phyloP scores from a whole-genome alignment of 805 yeast genomes.

The Ogataea nonfermentans region DNA sequence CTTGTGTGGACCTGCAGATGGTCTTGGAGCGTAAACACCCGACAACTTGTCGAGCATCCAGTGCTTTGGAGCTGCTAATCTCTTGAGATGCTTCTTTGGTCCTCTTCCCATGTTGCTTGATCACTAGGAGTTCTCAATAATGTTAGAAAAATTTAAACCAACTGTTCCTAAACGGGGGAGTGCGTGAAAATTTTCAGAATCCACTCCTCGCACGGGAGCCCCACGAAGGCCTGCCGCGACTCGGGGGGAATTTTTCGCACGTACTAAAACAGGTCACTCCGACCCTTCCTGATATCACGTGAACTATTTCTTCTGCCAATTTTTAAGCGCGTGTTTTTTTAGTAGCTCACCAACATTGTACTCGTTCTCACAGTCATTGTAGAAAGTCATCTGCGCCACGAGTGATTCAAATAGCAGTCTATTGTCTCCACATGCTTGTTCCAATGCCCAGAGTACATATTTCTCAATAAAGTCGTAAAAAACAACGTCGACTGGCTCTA shows the following conservation, averaged over 20 bases:
- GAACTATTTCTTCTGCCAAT: constrained; percentile 28
- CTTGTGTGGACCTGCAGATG: constrained; percentile 99
- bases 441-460: constrained; percentile 26
- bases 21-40: constrained; percentile 99
- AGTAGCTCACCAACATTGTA: constrained; percentile 44
- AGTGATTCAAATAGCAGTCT: constrained; percentile 15
- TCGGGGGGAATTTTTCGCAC: constrained; percentile 5
- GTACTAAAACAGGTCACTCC: constrained; percentile 5
- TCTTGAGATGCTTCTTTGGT: constrained; percentile 98
- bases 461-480: constrained; percentile 72
- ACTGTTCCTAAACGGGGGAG: constrained; percentile 11
- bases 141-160: constrained; percentile 11
- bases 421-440: constrained; percentile 21
- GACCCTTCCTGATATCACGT: constrained; percentile 5
- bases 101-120: constrained; percentile 68
- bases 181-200: constrained; percentile 15
- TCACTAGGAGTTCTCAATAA: constrained; percentile 15
- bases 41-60: constrained; percentile 99
- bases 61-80: constrained; percentile 99
- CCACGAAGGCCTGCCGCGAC: constrained; percentile 1
- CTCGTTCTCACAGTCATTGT: constrained; percentile 37
- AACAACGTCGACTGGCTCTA: constrained; percentile 56
- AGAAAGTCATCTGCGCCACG: constrained; percentile 16
- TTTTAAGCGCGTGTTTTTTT: constrained; percentile 37
- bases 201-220: constrained; percentile 11